phyloP scores from a whole-genome alignment of 306 rosid genomes.

The Prunus davidiana region DNA sequence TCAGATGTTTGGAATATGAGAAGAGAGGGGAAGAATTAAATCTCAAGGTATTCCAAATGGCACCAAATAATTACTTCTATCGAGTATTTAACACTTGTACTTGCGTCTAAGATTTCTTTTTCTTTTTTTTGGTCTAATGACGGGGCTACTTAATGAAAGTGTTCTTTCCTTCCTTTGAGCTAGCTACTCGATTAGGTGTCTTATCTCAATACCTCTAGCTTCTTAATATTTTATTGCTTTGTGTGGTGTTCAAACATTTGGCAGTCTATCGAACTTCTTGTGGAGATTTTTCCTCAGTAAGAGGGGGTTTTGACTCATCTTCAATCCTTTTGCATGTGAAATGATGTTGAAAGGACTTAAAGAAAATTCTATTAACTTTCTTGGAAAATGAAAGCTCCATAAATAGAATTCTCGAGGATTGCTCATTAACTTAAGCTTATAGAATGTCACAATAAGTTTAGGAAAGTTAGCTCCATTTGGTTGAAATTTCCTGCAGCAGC shows the following conservation, averaged over 20 bases:
- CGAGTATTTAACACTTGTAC: neutral
- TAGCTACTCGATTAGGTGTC: neutral
- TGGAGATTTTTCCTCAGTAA: too few species aligned
- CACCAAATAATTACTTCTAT: neutral
- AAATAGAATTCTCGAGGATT: neutral
- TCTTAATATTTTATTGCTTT: too few species aligned
- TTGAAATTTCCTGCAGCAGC: too few species aligned
- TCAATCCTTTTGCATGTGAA: neutral
- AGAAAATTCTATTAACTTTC: neutral
- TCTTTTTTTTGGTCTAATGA: neutral
- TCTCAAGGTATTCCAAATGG: slow-evolving; percentile 52
- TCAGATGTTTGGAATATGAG: slow-evolving; percentile 61
- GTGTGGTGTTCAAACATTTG: too few species aligned
- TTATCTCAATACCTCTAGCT: neutral
- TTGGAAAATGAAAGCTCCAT: neutral
- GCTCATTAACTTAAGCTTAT: neutral
- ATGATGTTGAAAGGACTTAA: neutral
- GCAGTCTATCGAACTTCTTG: too few species aligned
- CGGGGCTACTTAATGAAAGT: too few species aligned
- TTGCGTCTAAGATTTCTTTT: neutral
- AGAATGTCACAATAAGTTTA: too few species aligned
- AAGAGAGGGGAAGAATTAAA: slow-evolving; percentile 49
- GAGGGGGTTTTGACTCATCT: neutral
- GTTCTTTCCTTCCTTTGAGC: too few species aligned
- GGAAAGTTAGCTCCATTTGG: too few species aligned